These are phyloP conservation scores for Artemisia annua DNA, from an alignment of 129 eudicot genomes.

Conservation along the genomic window DNA sequence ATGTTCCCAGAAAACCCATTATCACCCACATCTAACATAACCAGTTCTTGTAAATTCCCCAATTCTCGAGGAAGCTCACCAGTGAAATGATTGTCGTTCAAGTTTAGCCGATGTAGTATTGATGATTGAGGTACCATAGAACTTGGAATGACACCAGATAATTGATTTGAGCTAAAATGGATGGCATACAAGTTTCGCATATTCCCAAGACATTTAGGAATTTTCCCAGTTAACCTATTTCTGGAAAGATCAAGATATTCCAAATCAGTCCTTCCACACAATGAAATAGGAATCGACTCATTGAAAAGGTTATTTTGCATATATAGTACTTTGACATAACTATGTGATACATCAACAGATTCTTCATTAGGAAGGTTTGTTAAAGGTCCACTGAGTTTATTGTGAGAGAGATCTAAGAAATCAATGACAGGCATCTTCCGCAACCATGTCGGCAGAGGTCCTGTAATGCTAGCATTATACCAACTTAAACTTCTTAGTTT, in stretches of 20 bases:
- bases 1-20: not conserved
- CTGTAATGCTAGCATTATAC: not conserved
- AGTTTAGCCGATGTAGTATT: not conserved
- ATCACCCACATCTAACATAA: not conserved
- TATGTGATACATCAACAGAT: no score
- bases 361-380: not conserved
- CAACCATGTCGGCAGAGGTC: slow-evolving; percentile 22
- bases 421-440: not conserved
- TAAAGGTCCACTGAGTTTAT: slow-evolving; percentile 7
- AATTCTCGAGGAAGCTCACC: not conserved
- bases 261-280: not conserved
- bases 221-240: not conserved
- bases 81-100: not conserved
- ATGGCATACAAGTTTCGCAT: not conserved
- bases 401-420: slow-evolving; percentile 3
- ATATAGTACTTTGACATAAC: no score
- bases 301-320: slow-evolving; percentile 16
- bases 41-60: not conserved
- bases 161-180: not conserved
- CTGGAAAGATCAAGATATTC: not conserved
- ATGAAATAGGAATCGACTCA: not conserved
- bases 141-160: slow-evolving; percentile 1
- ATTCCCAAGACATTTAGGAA: not conserved
- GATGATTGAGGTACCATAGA: not conserved
- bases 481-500: not conserved